Conservation (phyloP, 2,329 filamentous ascomycete species). For the Furcasterigmium furcatum region DNA sequence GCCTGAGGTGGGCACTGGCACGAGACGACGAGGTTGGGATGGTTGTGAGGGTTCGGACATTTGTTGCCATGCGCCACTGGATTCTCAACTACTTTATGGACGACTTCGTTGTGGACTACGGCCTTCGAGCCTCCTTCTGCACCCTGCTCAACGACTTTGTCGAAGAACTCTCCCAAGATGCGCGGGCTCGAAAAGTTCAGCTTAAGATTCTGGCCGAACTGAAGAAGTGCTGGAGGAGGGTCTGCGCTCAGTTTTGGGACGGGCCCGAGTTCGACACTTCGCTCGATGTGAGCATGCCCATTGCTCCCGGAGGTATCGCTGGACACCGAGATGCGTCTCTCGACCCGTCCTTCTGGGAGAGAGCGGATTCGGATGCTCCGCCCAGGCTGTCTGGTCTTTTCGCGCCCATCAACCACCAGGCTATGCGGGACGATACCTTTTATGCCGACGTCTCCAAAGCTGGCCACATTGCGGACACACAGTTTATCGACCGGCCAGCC, state of each 20-base stretch:
- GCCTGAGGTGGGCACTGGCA: constrained; percentile 81
- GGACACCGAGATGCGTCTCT: constrained; percentile 55
- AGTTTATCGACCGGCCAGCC: constrained; percentile 40
- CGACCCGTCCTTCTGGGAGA: constrained; percentile 53
- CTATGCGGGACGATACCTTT: constrained; percentile 28
- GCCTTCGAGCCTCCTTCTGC: constrained; percentile 76
- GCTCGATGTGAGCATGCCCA: constrained; percentile 60
- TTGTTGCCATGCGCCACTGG: constrained; percentile 95
- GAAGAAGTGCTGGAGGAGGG: constrained; percentile 95
- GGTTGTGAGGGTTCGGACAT: constrained; percentile 92
- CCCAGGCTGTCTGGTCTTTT: constrained; percentile 40
- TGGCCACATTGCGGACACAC: constrained; percentile 42
- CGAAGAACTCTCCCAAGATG: constrained; percentile 47
- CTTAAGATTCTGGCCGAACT: constrained; percentile 89
- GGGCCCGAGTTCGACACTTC: constrained; percentile 61
- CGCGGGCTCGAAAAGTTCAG: constrained; percentile 45
- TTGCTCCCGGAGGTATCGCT: constrained; percentile 71
- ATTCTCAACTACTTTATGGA: constrained; percentile 97
- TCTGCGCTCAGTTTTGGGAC: constrained; percentile 89
- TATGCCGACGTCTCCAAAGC: constrained; percentile 42
- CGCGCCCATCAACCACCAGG: constrained; percentile 21
- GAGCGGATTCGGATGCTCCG: constrained; percentile 35
- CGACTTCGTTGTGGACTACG: constrained; percentile 79
- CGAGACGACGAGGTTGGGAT: constrained; percentile 80
- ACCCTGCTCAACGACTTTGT: constrained; percentile 70